Conservation (phyloP, 805 yeast genomes). For the Lipomyces yamanashiensis region DNA sequence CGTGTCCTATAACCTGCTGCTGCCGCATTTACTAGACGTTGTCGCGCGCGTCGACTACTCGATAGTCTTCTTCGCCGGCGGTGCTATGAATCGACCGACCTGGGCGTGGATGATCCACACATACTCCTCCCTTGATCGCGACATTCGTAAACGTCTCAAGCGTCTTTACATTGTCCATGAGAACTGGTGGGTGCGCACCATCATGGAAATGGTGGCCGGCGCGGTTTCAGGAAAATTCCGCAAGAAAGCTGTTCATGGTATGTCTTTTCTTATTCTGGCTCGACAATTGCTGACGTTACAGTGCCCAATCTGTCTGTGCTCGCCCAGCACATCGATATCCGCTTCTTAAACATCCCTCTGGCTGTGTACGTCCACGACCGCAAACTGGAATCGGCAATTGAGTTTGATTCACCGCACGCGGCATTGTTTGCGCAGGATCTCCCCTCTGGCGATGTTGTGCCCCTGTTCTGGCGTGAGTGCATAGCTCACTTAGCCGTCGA, state of each 20-base stretch:
- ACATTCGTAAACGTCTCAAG: conserved; percentile 57
- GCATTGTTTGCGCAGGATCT: conserved; percentile 44
- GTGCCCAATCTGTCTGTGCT: conserved; percentile 53
- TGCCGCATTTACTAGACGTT: conserved; percentile 57
- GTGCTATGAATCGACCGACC: conserved; percentile 61
- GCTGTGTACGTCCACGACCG: conserved; percentile 73
- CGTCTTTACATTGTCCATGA: conserved; percentile 85
- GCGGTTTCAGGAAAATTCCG: conserved; percentile 58
- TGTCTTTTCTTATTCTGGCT: conserved; percentile 36
- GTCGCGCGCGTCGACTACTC: conserved; percentile 70
- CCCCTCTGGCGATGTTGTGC: conserved; percentile 39
- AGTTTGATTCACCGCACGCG: conserved; percentile 52
- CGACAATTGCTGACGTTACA: background rate
- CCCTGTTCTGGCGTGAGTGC: conserved; percentile 42
- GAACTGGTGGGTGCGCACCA: conserved; percentile 82
- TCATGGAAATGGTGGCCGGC: conserved; percentile 71
- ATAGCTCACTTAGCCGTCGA: conserved; percentile 38
- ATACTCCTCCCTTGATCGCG: conserved; percentile 62
- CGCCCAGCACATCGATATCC: conserved; percentile 69
- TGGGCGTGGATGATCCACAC: conserved; percentile 77
- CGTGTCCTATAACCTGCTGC: conserved; percentile 55
- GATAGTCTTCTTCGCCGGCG: conserved; percentile 79
- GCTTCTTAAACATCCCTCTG: conserved; percentile 73
- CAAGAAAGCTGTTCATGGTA: conserved; percentile 53
- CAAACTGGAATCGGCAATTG: conserved; percentile 55